Evolutionary conservation across 2,329 filamentous ascomycete genomes (phyloP).

Genomic region (Pseudogymnoascus sp.): DNA sequence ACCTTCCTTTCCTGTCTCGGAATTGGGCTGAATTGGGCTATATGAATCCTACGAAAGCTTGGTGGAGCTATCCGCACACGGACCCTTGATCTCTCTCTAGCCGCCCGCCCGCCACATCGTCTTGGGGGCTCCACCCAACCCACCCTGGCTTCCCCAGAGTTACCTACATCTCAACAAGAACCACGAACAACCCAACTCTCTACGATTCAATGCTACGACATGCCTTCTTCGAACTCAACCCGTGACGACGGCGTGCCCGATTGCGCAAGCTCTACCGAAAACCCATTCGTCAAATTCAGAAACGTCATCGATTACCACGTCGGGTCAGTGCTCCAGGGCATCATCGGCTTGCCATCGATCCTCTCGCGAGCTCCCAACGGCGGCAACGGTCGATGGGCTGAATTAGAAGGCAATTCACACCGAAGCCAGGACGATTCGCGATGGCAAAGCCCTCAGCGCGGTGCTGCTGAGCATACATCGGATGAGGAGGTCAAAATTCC

Average conservation of each 20-base stretch:
- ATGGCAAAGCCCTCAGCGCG: not conserved
- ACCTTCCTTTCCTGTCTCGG: too few species aligned
- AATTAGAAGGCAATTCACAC: constrained; percentile 23
- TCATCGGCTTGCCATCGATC: constrained; percentile 27
- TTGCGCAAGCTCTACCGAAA: constrained; percentile 18
- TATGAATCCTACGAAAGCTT: too few species aligned
- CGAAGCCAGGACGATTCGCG: not conserved
- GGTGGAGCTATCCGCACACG: not conserved
- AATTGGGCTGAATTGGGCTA: too few species aligned
- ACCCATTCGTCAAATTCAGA: constrained; percentile 27
- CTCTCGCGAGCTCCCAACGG: constrained; percentile 19
- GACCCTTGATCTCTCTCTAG: not conserved
- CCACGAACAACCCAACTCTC: not conserved
- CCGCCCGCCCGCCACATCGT: not conserved
- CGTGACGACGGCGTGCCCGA: not conserved
- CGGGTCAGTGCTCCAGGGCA: constrained; percentile 26
- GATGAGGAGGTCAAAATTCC: constrained; percentile 15
- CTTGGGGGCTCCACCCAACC: not conserved
- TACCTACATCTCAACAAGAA: not conserved
- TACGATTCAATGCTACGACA: not conserved
- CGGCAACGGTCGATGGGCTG: constrained; percentile 20
- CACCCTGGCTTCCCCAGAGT: not conserved
- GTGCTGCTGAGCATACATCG: not conserved
- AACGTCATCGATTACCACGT: constrained; percentile 26
- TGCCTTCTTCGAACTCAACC: constrained; percentile 7